These are phyloP conservation scores for Chimonanthus salicifolius DNA, from an alignment of 164 flowering plant species.

Conservation along the genomic window DNA sequence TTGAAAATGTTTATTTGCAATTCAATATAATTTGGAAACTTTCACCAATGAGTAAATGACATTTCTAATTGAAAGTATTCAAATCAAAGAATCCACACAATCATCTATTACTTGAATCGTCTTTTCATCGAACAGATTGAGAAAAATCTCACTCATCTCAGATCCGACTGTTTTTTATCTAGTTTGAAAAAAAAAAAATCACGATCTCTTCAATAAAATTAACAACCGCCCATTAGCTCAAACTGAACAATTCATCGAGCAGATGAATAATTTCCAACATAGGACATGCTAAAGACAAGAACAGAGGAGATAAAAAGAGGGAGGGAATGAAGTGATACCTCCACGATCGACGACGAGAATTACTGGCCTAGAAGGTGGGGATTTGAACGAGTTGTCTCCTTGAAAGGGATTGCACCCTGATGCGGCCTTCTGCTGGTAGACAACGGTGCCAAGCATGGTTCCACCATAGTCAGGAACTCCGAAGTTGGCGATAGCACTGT, in stretches of 20 bases:
- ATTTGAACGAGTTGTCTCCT: slow-evolving; percentile 38
- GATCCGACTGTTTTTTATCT: neutral
- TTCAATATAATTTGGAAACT: too few species aligned
- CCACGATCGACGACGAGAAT: slow-evolving; percentile 86
- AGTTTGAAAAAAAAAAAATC: neutral
- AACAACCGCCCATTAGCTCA: neutral
- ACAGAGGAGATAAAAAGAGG: neutral
- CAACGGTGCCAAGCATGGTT: slow-evolving; percentile 53
- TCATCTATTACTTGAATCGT: too few species aligned
- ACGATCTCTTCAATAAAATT: neutral
- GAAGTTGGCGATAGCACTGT: slow-evolving; percentile 77
- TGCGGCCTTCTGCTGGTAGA: slow-evolving; percentile 48
- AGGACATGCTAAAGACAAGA: neutral
- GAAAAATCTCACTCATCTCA: too few species aligned
- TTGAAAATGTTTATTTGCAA: too few species aligned
- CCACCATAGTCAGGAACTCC: slow-evolving; percentile 90
- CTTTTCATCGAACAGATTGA: too few species aligned
- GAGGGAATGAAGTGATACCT: slow-evolving; percentile 26
- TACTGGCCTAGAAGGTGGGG: slow-evolving; percentile 39
- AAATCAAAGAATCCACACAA: too few species aligned
- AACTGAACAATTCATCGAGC: neutral
- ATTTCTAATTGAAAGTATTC: too few species aligned
- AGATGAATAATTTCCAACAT: neutral
- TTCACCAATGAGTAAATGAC: too few species aligned
- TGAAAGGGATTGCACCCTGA: slow-evolving; percentile 39